Base-by-base conservation (phyloP, 1,284 basidiomycete species). In the Rhodotorula sp. region DNA sequence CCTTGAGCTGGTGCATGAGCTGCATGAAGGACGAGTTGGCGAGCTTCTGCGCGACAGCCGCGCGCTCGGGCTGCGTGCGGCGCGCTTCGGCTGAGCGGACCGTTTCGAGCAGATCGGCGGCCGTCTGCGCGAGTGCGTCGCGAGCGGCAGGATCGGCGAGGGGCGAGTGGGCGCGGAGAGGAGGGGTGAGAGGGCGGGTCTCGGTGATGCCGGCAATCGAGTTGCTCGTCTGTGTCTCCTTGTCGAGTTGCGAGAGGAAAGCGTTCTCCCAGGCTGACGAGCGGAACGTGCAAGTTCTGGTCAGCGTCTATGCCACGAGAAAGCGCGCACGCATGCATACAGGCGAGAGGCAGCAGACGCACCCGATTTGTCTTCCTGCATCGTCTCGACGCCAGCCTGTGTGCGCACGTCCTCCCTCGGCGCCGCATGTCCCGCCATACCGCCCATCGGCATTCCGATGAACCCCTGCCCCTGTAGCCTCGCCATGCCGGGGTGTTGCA, bases 21-120 rank as follows among this genome's bases (percentile, higher is more conserved):
- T 86, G 86, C 84, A 97, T 85, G 80, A 98, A 98, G 74, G 88
- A 85, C 81, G 92, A 95, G 63, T 94, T 87, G 80, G 89, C 86
- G 80, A 98, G 93, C 81, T 97, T 97, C 56, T 89, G 87, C 79
- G 92, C 94, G 74, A 78, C 85, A 19, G 48, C 41, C 12, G 45
- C 53, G 14, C 12, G 50, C 46, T 64, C 46, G 25, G 63, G 66
- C 8, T 59, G 50, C 3, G 44, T 23, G 1, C 68, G 67, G 55
- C 72, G 71, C 48, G 56, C 60, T n/a, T 74, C 68, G 50, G 67
- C 57, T 21, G 55, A 44, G 42, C 79, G 77, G 17, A 83, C 80
- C 13, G 80, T 79, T 8, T 79, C 73, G 60, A 83, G 78, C 3
- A 83, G 77, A 34, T 77, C 74, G 27, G 80, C 81, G 16, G 82